Base-by-base conservation (phyloP, 2,329 filamentous ascomycete genomes). In the Botryotinia globosa region DNA sequence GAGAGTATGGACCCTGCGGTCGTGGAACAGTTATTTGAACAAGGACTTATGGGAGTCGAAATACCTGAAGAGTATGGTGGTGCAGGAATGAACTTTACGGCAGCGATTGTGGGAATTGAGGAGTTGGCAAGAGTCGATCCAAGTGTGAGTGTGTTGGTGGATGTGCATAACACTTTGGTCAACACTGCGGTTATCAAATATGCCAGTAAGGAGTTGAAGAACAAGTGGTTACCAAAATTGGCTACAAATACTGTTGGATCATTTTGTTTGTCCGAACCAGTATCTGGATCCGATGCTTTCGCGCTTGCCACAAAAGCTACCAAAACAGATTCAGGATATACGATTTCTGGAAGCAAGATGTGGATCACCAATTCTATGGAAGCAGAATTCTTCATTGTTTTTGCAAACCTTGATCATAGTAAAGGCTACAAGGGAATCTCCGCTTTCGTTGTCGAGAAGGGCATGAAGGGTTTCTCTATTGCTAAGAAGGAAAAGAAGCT, bases 401-500 rank as follows among this genome's bases (percentile, higher is more conserved):
- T 99, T 81, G 96, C 96, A 80, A 99, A 98, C 84, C 86, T 99
- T 56, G 91, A 98, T 81, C 94, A 92, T 0, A 91, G 89, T 84
- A 94, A 95, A 85, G 95, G 94, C 70, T 98, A 99, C 87, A 95
- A 94, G 84, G 96, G 96, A 73, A 99, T 99, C 83, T 94, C 94
- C 2, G 96, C 96, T 69, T 99, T 99, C 82, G 86, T 99, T 74
- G 91, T 98, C 59, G 94, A 98, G 84, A 98, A 97, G 86, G 91
- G 87, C 79, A 92, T 89, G 67, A 90, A 91, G 72, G 96, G 96
- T 48, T 98, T 99, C 86, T 91, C 89, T 74, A 97, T 99, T 80
- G 94, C 96, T 58, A 99, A 99, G 89, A 99, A 99, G 87, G 96
- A 99, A 87, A 98, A 98, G 91, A 99, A 99, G 87, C 90, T 99